Conservation (phyloP, 2,329 filamentous ascomycete species). For the Colletotrichum australisinense region DNA sequence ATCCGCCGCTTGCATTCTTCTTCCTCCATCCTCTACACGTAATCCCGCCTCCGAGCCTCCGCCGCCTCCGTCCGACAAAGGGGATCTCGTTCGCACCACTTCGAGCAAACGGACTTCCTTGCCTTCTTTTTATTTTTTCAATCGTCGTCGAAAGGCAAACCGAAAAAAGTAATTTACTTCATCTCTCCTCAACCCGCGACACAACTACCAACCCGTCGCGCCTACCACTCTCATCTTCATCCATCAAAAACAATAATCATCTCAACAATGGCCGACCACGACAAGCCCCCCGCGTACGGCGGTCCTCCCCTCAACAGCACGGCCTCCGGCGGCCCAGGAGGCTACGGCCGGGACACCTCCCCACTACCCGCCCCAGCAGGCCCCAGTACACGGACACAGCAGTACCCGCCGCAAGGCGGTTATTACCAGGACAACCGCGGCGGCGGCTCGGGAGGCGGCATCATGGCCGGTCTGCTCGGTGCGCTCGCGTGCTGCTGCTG, state of each 20-base stretch:
- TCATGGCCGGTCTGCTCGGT: constrained; percentile 60
- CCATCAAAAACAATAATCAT: background rate
- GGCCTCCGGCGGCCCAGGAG: constrained; percentile 40
- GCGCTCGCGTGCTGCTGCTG: constrained; percentile 69
- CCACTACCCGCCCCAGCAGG: constrained; percentile 37
- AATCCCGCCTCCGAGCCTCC: background rate
- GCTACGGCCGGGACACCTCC: constrained; percentile 41
- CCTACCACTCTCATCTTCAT: background rate
- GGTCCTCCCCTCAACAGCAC: constrained; percentile 49
- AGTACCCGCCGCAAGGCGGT: constrained; percentile 41
- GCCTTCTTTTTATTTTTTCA: background rate
- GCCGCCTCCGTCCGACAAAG: background rate
- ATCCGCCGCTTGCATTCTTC: background rate
- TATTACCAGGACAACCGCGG: constrained; percentile 44
- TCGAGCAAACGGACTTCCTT: background rate
- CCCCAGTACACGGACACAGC: no score
- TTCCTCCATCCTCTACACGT: background rate
- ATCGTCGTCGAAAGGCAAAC: background rate
- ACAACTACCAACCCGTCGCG: background rate
- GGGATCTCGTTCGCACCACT: background rate
- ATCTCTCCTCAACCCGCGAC: background rate
- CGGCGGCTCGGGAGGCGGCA: constrained; percentile 45
- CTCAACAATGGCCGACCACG: constrained; percentile 55
- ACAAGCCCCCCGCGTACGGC: constrained; percentile 62
- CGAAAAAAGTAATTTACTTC: background rate